Base-by-base conservation (phyloP, 805 yeast species). In the Jamesozyma lodderae region DNA sequence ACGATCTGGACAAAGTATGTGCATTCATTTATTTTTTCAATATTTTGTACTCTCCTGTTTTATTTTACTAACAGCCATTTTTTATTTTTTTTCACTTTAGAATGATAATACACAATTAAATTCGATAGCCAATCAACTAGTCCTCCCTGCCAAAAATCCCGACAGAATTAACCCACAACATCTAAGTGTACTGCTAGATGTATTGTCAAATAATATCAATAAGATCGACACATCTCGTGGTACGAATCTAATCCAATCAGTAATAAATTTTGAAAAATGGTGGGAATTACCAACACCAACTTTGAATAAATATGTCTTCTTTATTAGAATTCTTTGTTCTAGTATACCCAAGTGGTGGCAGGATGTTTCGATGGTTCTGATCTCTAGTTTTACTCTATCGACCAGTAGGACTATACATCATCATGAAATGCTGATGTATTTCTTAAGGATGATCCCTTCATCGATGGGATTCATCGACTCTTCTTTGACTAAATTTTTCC, bases 261-360 rank as follows among this genome's bases (percentile, higher is more conserved):
- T 88, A 23, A 68, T 87, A 34, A 71, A 67, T 42, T 69, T 81
- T 38, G 57, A 58, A 45, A 66, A 69, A 41, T 85, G 94, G 92
- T 67, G 79, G 52, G 64, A 60, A 17, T 48, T 69, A 24, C 66
- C 70, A 5, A 48, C 53, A 8, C 45, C 51, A 13, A 73, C 79
- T 47, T 60, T 74, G 19, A 64, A 67, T 35, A 63, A 68, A 33
- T 87, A 82, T 59, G 70, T 80, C 33, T 79, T 76, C 31, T 92
- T 92, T 58, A 63, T 85, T 33, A 70, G 77, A 32, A 83, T 88
- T 20, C 68, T 90, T 37, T 83, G 88, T 27, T 81, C 94, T 3
- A 81, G 90, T 33, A 69, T 79, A 43, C 97, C 97, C 6, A 84
- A 79, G 58, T 90, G 94, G 84, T 78, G 92, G 75, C 72, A 75